phyloP scores from a whole-genome alignment of 2,329 filamentous ascomycete species.

The Colletotrichum lindemuthianum region DNA sequence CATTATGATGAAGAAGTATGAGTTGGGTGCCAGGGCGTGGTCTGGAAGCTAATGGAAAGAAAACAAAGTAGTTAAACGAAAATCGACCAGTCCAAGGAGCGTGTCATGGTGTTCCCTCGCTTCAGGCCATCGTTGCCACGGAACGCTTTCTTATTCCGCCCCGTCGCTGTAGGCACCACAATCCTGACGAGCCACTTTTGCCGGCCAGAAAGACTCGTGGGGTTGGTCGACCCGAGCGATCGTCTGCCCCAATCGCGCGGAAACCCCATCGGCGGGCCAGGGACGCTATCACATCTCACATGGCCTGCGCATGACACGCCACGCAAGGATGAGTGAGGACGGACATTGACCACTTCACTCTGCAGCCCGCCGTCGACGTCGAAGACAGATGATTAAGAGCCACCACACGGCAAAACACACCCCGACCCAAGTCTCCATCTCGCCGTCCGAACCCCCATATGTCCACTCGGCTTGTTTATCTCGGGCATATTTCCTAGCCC shows the following conservation, averaged over 20 bases:
- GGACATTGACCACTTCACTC: too few relatives aligned
- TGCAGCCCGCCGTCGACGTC: too few relatives aligned
- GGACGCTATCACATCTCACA: conserved; percentile 25
- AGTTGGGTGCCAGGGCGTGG: background rate
- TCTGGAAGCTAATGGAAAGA: background rate
- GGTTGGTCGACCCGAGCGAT: conserved; percentile 30
- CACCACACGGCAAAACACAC: background rate
- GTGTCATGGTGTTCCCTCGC: conserved; percentile 14
- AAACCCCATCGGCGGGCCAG: conserved; percentile 16
- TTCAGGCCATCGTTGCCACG: conserved; percentile 28
- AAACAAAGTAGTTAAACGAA: background rate
- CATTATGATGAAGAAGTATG: conserved; percentile 5
- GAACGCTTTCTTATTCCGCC: conserved; percentile 18
- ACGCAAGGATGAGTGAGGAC: conserved; percentile 1
- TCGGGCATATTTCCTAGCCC: too few relatives aligned
- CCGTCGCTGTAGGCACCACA: conserved; percentile 18
- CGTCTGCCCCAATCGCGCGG: conserved; percentile 28
- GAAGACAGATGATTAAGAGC: too few relatives aligned
- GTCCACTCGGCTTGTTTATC: too few relatives aligned
- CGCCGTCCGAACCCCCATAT: too few relatives aligned
- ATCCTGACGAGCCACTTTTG: background rate
- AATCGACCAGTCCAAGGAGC: conserved; percentile 5
- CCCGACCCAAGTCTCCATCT: background rate
- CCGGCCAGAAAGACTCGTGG: background rate
- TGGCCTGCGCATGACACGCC: conserved; percentile 22